These are phyloP conservation scores for Sporisorium graminicola DNA, from an alignment of 1,284 basidiomycete species.

Conservation along the genomic window DNA sequence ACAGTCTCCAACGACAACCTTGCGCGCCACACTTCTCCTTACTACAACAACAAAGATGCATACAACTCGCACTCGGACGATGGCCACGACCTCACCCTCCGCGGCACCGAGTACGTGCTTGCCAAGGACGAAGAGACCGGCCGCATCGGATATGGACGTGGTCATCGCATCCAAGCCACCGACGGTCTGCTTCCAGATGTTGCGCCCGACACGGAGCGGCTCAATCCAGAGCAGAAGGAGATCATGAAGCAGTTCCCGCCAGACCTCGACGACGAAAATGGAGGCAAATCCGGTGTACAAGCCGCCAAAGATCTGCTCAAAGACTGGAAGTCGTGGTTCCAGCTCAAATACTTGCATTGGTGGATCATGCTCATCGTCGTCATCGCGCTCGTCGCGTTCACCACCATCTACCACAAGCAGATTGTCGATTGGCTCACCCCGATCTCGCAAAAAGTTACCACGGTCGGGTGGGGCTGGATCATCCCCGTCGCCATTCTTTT, in stretches of 20 bases:
- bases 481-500: conserved; percentile 85
- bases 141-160: conserved; percentile 24
- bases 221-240: conserved; percentile 54
- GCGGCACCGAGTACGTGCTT: conserved; percentile 18
- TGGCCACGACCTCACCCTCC: conserved; percentile 11
- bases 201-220: conserved; percentile 35
- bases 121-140: conserved; percentile 27
- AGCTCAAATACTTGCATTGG: conserved; percentile 70
- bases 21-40: conserved; percentile 3
- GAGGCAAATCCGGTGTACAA: conserved; percentile 42
- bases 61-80: conserved; percentile 15
- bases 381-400: conserved; percentile 74
- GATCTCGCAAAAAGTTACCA: conserved; percentile 76
- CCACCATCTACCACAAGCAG: conserved; percentile 77
- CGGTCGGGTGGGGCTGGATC: conserved; percentile 77
- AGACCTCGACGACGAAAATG: conserved; percentile 59
- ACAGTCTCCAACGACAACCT: conserved; percentile 20
- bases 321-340: conserved; percentile 55
- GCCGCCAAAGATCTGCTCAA: conserved; percentile 34
- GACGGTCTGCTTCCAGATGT: conserved; percentile 47
- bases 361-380: conserved; percentile 70
- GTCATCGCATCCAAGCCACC: conserved; percentile 32
- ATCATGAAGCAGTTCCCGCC: conserved; percentile 61
- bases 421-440: conserved; percentile 79
- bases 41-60: conserved; percentile 12